Conservation (phyloP, 192 early-diverging fungal genomes). For the Entomortierella lignicola region DNA sequence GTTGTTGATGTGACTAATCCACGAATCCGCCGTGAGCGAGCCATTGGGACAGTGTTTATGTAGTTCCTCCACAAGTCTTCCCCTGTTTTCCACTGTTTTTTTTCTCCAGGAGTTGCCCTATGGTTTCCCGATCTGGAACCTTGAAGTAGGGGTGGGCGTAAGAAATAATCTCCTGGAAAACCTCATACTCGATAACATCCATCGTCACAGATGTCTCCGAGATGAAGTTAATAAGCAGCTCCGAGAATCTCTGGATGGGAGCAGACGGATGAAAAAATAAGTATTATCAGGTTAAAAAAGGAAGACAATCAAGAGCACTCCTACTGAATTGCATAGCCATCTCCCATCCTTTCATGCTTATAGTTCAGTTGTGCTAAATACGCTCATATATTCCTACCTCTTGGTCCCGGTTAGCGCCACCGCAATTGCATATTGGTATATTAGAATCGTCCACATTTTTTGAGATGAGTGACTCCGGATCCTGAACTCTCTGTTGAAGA, state of each 20-base stretch:
- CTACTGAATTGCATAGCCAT: neutral
- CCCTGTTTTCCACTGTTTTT: slow-evolving; percentile 5
- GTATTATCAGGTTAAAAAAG: neutral
- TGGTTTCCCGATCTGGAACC: neutral
- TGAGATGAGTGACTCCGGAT: slow-evolving; percentile 12
- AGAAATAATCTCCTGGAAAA: neutral
- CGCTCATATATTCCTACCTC: slow-evolving; percentile 4
- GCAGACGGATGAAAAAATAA: neutral
- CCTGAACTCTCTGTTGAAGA: slow-evolving; percentile 4
- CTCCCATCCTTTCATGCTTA: neutral
- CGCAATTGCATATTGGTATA: slow-evolving; percentile 6
- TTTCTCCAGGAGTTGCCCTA: neutral
- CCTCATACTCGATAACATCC: slow-evolving; percentile 9
- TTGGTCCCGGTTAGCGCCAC: neutral
- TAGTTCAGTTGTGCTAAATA: neutral
- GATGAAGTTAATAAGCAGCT: slow-evolving; percentile 10
- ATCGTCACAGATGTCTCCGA: slow-evolving; percentile 11
- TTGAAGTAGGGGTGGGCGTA: neutral
- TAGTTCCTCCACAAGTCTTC: slow-evolving; percentile 3
- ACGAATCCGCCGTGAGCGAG: slow-evolving; percentile 17
- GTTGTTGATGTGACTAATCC: too few species aligned
- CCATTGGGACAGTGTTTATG: slow-evolving; percentile 10
- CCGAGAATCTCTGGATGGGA: slow-evolving; percentile 1
- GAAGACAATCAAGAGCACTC: neutral
- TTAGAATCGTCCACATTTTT: neutral